Conservation (phyloP, 345 rosid genomes). For the Adansonia digitata region DNA sequence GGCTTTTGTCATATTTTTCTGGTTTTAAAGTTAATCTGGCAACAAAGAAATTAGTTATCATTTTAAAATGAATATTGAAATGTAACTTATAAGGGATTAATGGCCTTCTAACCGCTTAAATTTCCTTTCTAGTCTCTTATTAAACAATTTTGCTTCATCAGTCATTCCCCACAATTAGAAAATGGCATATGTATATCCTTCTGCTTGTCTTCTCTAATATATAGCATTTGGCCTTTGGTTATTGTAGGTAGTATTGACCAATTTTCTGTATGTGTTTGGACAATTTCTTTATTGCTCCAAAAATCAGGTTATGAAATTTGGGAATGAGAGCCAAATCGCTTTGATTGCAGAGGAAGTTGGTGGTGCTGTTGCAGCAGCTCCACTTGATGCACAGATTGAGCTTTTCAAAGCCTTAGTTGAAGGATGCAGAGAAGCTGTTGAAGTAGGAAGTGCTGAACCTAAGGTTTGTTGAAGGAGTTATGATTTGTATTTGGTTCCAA, state of each 20-base stretch:
- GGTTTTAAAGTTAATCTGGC: not conserved
- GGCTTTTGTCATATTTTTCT: not conserved
- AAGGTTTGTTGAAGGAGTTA: conserved; percentile 47
- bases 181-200: not conserved
- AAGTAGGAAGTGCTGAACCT: conserved; percentile 57
- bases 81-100: not conserved
- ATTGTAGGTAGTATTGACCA: not conserved
- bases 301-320: conserved; percentile 85
- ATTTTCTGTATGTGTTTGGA: not conserved
- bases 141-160: not conserved
- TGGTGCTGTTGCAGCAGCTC: conserved; percentile 73
- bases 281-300: conserved; percentile 11
- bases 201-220: not conserved
- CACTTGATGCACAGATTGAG: conserved; percentile 79
- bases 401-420: conserved; percentile 83
- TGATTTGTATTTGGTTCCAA: not conserved
- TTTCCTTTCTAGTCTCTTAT: not conserved
- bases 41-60: not conserved
- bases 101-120: not conserved
- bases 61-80: not conserved
- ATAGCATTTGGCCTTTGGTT: not conserved
- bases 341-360: conserved; percentile 77
- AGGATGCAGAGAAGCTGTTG: conserved; percentile 80
- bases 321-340: conserved; percentile 68
- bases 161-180: not conserved